Conservation (phyloP, 306 rosid genomes). For the Prunus armeniaca region DNA sequence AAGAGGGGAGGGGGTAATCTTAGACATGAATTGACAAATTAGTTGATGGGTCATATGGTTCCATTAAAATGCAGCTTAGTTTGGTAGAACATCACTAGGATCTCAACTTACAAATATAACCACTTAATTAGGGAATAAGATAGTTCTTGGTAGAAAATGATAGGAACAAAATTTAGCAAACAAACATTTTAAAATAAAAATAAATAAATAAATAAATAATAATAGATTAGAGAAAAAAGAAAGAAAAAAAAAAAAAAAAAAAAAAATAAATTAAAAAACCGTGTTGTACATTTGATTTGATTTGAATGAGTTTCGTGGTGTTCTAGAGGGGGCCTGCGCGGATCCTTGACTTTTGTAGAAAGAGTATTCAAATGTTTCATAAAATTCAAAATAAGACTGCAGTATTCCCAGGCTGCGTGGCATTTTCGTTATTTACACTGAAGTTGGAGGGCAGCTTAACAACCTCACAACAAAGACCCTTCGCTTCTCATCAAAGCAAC, state of each 20-base stretch:
- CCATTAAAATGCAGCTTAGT: neutral
- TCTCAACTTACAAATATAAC: neutral
- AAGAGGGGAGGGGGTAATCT: too few species aligned
- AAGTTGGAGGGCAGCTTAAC: conserved; percentile 25
- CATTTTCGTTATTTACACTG: conserved; percentile 31
- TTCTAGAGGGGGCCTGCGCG: conserved; percentile 8
- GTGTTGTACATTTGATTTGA: neutral
- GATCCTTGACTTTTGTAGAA: conserved; percentile 2
- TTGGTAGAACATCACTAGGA: conserved; percentile 6
- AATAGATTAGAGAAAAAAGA: neutral
- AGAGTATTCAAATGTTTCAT: neutral
- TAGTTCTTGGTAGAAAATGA: neutral
- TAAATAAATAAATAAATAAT: too few species aligned
- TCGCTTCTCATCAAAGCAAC: conserved; percentile 53
- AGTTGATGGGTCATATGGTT: neutral
- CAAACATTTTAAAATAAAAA: too few species aligned
- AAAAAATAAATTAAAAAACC: too few species aligned
- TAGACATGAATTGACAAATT: neutral
- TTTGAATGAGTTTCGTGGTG: neutral
- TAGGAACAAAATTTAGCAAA: too few species aligned
- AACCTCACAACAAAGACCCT: conserved; percentile 15
- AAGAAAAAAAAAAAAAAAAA: neutral
- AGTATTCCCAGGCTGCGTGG: conserved; percentile 14
- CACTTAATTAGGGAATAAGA: neutral
- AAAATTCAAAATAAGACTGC: conserved; percentile 21